Conservation (phyloP, 2,329 filamentous ascomycete genomes). For the Paracamarosporium sp. region DNA sequence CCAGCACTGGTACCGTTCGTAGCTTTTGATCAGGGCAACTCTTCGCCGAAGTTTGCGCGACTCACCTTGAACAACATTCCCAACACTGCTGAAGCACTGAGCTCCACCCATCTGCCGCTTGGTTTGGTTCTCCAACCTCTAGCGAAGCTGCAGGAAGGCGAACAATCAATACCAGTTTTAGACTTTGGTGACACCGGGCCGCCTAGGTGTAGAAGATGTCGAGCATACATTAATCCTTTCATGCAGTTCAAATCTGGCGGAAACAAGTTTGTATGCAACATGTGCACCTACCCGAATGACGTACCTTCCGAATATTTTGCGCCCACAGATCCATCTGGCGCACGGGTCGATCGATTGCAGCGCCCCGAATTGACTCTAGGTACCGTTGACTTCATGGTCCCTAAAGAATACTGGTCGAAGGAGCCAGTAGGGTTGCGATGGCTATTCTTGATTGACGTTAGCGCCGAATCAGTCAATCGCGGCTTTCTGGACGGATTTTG, state of each 20-base stretch:
- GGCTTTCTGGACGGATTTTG: conserved; percentile 91
- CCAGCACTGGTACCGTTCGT: conserved; percentile 89
- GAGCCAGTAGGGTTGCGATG: conserved; percentile 87
- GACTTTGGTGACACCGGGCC: conserved; percentile 94
- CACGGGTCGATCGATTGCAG: conserved; percentile 85
- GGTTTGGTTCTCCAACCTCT: conserved; percentile 90
- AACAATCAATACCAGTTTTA: conserved; percentile 85
- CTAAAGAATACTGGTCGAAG: conserved; percentile 98
- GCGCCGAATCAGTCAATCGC: conserved; percentile 87
- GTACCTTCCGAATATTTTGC: conserved; percentile 92
- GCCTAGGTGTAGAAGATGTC: conserved; percentile 88
- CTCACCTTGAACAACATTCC: conserved; percentile 95
- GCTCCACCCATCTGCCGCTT: conserved; percentile 81
- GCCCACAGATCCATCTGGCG: conserved; percentile 84
- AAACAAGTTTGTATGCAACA: conserved; percentile 97
- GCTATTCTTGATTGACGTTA: conserved; percentile 93
- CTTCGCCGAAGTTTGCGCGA: conserved; percentile 91
- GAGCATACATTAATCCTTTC: conserved; percentile 98
- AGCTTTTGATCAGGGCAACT: conserved; percentile 94
- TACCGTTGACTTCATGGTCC: conserved; percentile 94
- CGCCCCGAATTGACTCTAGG: conserved; percentile 88
- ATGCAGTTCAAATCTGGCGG: conserved; percentile 96
- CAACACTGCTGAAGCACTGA: conserved; percentile 77
- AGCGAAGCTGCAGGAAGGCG: conserved; percentile 81
- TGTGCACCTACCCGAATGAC: conserved; percentile 97